Conservation (phyloP, 805 yeast species). For the Schizosaccharomyces cryophilus region DNA sequence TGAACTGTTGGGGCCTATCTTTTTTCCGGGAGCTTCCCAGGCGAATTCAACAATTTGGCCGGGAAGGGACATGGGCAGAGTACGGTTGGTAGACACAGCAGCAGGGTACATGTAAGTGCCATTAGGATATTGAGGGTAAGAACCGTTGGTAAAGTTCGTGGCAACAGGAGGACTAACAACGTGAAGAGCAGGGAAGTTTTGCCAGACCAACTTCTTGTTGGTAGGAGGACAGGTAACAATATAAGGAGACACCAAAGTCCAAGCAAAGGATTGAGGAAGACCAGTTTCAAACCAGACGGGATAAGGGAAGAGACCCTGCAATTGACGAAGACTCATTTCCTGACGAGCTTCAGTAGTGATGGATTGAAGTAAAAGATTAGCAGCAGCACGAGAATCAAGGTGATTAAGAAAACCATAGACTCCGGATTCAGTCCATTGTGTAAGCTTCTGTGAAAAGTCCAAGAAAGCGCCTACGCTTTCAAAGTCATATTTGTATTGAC, state of each 20-base stretch:
- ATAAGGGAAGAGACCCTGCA: constrained; percentile 5
- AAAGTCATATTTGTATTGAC: constrained; percentile 3
- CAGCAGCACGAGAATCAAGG: constrained; percentile 5
- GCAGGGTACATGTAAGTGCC: constrained; percentile 1
- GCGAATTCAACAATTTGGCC: constrained; percentile 1
- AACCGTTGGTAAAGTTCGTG: not conserved
- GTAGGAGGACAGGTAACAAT: constrained; percentile 3
- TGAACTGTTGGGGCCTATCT: constrained; percentile 5
- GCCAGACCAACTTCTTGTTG: constrained; percentile 5
- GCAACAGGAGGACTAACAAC: constrained; percentile 3
- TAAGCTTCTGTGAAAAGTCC: constrained; percentile 3
- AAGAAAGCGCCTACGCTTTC: constrained; percentile 3
- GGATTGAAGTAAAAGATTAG: constrained; percentile 4
- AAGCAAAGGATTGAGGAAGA: constrained; percentile 5
- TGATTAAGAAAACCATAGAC: constrained; percentile 8
- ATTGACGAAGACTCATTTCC: constrained; percentile 4
- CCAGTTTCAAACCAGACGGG: constrained; percentile 5
- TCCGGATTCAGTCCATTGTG: constrained; percentile 5
- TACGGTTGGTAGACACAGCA: constrained; percentile 5
- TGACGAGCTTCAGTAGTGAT: constrained; percentile 5
- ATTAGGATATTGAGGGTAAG: constrained; percentile 2
- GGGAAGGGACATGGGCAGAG: constrained; percentile 1
- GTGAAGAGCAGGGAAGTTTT: constrained; percentile 5
- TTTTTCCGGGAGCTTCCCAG: constrained; percentile 4
- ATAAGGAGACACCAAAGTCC: constrained; percentile 5